These are phyloP conservation scores for Sporisorium iseilematis-ciliati DNA, from an alignment of 1,284 basidiomycete species.

Conservation along the genomic window DNA sequence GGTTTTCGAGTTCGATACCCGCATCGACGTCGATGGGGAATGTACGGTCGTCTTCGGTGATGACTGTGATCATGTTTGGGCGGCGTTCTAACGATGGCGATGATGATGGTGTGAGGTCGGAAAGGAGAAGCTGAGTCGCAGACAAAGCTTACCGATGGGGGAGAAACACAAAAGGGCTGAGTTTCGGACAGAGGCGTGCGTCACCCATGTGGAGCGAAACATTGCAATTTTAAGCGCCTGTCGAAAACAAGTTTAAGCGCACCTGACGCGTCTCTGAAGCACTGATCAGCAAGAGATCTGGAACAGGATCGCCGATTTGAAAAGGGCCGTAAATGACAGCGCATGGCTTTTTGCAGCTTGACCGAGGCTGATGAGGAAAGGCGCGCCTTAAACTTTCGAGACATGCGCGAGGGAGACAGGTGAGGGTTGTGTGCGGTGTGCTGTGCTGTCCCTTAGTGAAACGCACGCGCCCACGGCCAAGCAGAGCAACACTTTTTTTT, in stretches of 20 bases:
- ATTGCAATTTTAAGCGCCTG: constrained; percentile 1
- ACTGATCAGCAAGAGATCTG: neutral
- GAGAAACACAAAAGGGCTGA: neutral
- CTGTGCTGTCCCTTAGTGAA: neutral
- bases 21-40: constrained; percentile 62
- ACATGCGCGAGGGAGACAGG: too few relatives aligned
- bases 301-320: too few relatives aligned
- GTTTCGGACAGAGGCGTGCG: neutral
- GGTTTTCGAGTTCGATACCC: constrained; percentile 62
- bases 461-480: constrained; percentile 4
- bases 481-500: constrained; percentile 20
- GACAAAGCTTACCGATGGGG: neutral
- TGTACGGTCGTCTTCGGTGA: constrained; percentile 59
- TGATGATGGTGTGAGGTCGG: neutral
- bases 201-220: constrained; percentile 13
- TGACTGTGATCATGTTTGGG: constrained; percentile 63
- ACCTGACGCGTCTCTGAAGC: constrained; percentile 1
- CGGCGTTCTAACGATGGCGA: neutral
- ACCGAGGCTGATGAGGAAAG: too few relatives aligned
- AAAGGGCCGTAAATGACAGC: constrained; percentile 3
- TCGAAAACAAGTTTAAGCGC: neutral
- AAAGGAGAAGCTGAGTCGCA: constrained; percentile 3
- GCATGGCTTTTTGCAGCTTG: neutral
- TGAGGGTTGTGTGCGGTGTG: too few relatives aligned
- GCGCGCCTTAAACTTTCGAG: too few relatives aligned